These are phyloP conservation scores for Saccharomycopsis vini DNA, from an alignment of 805 yeast genomes.

Conservation along the genomic window DNA sequence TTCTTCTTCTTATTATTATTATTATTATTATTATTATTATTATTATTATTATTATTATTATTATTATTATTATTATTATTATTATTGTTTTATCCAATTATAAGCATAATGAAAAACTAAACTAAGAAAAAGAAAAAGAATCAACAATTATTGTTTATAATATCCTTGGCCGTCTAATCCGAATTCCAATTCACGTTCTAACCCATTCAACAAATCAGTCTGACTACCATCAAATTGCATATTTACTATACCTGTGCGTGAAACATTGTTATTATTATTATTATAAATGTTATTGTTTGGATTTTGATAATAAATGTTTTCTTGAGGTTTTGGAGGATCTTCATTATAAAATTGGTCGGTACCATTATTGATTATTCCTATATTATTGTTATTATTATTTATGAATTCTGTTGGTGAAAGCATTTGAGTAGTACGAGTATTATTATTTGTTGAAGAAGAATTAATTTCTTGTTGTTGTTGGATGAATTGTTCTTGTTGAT, in stretches of 20 bases:
- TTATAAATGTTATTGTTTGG: constrained; percentile 19
- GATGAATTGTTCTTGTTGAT: constrained; percentile 22
- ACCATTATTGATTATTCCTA: too few relatives aligned
- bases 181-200: constrained; percentile 59
- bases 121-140: too few relatives aligned
- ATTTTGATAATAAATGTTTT: constrained; percentile 28
- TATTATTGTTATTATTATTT: constrained; percentile 13
- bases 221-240: constrained; percentile 15
- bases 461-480: constrained; percentile 28
- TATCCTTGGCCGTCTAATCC: constrained; percentile 45
- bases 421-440: constrained; percentile 20
- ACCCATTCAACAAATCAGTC: constrained; percentile 30
- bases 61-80: not conserved
- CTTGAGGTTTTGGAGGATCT: constrained; percentile 56
- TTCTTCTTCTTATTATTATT: too few relatives aligned
- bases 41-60: not conserved
- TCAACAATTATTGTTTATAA: constrained; percentile 4
- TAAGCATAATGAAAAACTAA: not conserved
- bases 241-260: not conserved
- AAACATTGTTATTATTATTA: constrained; percentile 10
- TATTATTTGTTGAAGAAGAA: constrained; percentile 18
- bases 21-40: too few relatives aligned
- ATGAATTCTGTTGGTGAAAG: constrained; percentile 21
- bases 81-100: not conserved
- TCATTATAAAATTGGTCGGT: constrained; percentile 22